Percentiles rank a stretch among this genome's conserved stretches.
These are phyloP conservation scores for Tetrapyrgos nigripes DNA, from an alignment of 1,284 basidiomycete genomes.

Conservation along the genomic window DNA sequence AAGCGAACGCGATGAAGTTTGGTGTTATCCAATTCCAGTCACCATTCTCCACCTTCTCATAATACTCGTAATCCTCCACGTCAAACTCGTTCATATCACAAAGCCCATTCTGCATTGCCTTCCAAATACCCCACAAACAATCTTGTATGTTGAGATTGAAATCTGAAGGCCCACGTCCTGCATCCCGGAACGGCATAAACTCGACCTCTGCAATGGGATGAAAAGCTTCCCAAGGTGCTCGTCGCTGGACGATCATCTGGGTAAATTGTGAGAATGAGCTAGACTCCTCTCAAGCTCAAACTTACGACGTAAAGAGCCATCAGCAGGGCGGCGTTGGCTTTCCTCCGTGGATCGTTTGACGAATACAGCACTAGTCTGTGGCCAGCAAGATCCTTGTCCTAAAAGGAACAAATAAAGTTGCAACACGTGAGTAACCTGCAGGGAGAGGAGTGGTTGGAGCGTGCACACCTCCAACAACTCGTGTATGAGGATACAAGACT, in stretches of 20 bases:
- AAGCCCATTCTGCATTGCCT: conserved; percentile 89
- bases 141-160: conserved; percentile 94
- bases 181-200: conserved; percentile 96
- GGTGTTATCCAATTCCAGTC: conserved; percentile 98
- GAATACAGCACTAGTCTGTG: conserved; percentile 91
- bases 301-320: conserved; percentile 90
- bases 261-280: conserved; percentile 21
- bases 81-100: conserved; percentile 93
- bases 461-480: conserved; percentile 78
- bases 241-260: conserved; percentile 93
- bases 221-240: conserved; percentile 95
- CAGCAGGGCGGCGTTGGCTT: conserved; percentile 93
- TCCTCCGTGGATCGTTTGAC: conserved; percentile 82
- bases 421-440: conserved; percentile 44
- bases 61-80: conserved; percentile 90
- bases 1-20: conserved; percentile 95
- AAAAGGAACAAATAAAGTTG: conserved; percentile 20
- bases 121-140: conserved; percentile 94
- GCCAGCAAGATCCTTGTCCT: conserved; percentile 74
- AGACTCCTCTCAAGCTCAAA: conserved; percentile 25
- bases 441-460: conserved; percentile 29
- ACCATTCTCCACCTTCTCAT: conserved; percentile 95
- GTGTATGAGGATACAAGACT: conserved; percentile 93
- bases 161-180: conserved; percentile 91
- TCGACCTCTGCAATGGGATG: conserved; percentile 90